Evolutionary conservation across 495 filamentous ascomycete species (phyloP), one percentile per base, ranked within the genome.

Genomic region (Filosporella fistucella): DNA sequence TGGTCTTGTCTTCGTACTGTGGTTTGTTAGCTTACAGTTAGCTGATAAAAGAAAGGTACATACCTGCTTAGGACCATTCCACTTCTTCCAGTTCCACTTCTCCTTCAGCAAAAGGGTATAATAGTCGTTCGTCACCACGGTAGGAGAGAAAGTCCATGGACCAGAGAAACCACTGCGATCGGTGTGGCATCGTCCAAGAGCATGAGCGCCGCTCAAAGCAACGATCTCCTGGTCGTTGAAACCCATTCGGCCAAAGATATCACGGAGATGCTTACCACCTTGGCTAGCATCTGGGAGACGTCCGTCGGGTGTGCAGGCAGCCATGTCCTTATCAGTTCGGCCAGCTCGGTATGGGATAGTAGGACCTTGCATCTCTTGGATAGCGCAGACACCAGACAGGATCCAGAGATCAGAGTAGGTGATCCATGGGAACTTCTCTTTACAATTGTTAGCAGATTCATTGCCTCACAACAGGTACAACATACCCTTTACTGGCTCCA

Each of bases 201-300:
- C 89, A 74, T 98, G 93, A 26, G 89, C 93, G 51, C 93, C 93
- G 23, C 72, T 69, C 48, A 98, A 75, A 23, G 93, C 93, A 24
- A 96, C 91, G 58, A 96, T 96, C 68, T 98, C 91, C 40, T 84
- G 85, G 71, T 98, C 93, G 67, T 94, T 84, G 77, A 98, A 98
- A 49, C 93, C 93, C 91, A 96, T 96, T 65, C 91, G 88, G 65
- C 80, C 77, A 77, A 98, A 98, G 75, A 98, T 86, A 67, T 82
- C 80, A 48, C 93, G 86, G 61, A 98, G 75, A 69, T 98, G 93
- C 51, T 77, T 74, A 48, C 85, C 78, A 51, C 77, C 85, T 75
- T 96, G 82, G 53, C 80, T 52, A 40, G 77, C 93, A 63, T 98
- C 91, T 50, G 93, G 93, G 22, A 98, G 88, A 69, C 93, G 90